Percentiles rank a stretch among this genome's conserved stretches.
Evolutionary conservation across 768 basidiomycete species (phyloP).

Genomic region (Amanita phalloides): DNA sequence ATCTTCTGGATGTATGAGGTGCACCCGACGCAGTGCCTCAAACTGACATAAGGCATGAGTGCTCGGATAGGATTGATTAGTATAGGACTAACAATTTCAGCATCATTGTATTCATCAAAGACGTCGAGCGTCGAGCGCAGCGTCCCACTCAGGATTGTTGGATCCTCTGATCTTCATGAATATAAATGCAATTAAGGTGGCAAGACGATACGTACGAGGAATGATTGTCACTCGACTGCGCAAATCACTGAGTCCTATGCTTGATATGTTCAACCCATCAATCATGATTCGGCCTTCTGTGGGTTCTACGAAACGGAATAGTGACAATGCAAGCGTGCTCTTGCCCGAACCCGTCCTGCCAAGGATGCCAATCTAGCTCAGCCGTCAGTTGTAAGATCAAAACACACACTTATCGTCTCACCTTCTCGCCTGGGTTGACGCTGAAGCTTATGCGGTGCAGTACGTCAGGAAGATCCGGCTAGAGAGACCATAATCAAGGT

Average conservation of each 20-base stretch:
- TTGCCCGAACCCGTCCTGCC: slow-evolving; percentile 72
- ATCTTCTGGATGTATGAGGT: slow-evolving; percentile 58
- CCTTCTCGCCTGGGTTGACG: slow-evolving; percentile 68
- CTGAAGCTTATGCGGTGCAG: slow-evolving; percentile 72
- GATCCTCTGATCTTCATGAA: slow-evolving; percentile 60
- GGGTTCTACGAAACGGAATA: slow-evolving; percentile 83
- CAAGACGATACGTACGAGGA: slow-evolving; percentile 27
- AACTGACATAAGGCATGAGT: slow-evolving; percentile 33
- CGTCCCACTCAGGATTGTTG: slow-evolving; percentile 77
- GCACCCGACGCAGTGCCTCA: slow-evolving; percentile 75
- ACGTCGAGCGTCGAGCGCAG: slow-evolving; percentile 76
- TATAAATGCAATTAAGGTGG: slow-evolving; percentile 42
- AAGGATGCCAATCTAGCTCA: slow-evolving; percentile 50
- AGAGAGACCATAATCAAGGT: not conserved
- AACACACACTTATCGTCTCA: slow-evolving; percentile 12
- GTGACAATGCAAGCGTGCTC: slow-evolving; percentile 72
- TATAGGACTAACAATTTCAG: slow-evolving; percentile 51
- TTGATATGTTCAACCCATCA: slow-evolving; percentile 66
- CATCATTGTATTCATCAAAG: slow-evolving; percentile 78
- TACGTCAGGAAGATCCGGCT: slow-evolving; percentile 84
- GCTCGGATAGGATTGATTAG: not conserved
- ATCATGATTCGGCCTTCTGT: slow-evolving; percentile 58
- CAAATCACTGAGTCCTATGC: slow-evolving; percentile 67
- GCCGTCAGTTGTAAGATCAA: not conserved
- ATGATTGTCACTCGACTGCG: slow-evolving; percentile 70